Percentiles rank a stretch among this genome's conserved stretches.
Evolutionary conservation across 768 basidiomycete species (phyloP).

Genomic region (Gautieria morchelliformis): DNA sequence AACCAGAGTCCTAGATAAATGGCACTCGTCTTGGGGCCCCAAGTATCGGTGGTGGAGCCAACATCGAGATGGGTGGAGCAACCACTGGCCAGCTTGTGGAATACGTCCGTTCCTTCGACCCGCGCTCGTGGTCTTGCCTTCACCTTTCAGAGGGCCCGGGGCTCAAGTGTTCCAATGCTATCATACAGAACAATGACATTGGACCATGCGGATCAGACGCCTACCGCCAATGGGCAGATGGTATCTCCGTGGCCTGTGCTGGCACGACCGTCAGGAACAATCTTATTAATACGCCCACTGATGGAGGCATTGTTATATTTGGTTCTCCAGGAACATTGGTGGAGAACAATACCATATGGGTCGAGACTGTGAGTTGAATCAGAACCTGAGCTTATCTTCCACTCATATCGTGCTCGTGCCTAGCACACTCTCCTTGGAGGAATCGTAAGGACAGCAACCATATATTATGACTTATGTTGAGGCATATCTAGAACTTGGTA

Average conservation of each 20-base stretch:
- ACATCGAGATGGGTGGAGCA: slow-evolving; percentile 78
- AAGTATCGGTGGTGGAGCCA: slow-evolving; percentile 54
- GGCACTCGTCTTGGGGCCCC: slow-evolving; percentile 51
- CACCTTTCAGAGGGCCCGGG: slow-evolving; percentile 68
- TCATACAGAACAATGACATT: slow-evolving; percentile 74
- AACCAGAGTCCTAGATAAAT: slow-evolving; percentile 47
- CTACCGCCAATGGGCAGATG: slow-evolving; percentile 74
- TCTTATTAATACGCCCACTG: slow-evolving; percentile 61
- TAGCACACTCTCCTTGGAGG: slow-evolving; percentile 66
- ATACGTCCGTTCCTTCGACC: slow-evolving; percentile 66
- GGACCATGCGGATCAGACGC: slow-evolving; percentile 63
- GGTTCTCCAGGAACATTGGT: slow-evolving; percentile 65
- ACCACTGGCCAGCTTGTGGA: slow-evolving; percentile 69
- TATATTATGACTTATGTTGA: neutral
- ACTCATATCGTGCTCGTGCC: neutral
- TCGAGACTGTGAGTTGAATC: slow-evolving; percentile 42
- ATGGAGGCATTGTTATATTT: slow-evolving; percentile 73
- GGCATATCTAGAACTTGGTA: slow-evolving; percentile 43
- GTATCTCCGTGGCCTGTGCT: slow-evolving; percentile 63
- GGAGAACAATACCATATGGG: slow-evolving; percentile 70
- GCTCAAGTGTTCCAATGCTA: slow-evolving; percentile 50
- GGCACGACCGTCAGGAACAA: slow-evolving; percentile 58
- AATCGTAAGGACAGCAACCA: slow-evolving; percentile 24
- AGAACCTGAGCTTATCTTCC: neutral
- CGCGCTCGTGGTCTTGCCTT: slow-evolving; percentile 75